Percentiles rank a stretch among this genome's conserved stretches.
Conservation (phyloP, 2,329 filamentous ascomycete species). For the Clarireedia homoeocarpa region DNA sequence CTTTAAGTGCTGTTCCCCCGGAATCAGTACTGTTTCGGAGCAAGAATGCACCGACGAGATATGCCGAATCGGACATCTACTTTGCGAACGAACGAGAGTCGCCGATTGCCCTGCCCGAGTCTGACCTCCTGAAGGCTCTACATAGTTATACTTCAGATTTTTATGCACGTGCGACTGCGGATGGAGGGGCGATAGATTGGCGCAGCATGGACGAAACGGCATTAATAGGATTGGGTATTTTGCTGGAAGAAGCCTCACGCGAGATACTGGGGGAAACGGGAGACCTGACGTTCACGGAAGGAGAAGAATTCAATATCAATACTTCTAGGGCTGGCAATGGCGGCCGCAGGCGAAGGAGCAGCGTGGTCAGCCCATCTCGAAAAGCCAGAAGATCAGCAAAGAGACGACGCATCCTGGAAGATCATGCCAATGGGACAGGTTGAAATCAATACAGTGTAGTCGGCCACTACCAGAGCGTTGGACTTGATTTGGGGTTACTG, state of each 20-base stretch:
- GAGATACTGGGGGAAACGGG: slow-evolving; percentile 56
- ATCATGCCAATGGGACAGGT: neutral
- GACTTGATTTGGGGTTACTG: slow-evolving; percentile 2
- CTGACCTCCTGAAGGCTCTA: slow-evolving; percentile 60
- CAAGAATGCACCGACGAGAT: slow-evolving; percentile 55
- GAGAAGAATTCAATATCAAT: slow-evolving; percentile 19
- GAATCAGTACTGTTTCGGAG: slow-evolving; percentile 66
- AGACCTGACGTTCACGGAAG: slow-evolving; percentile 65
- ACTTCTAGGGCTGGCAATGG: neutral
- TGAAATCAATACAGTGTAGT: neutral
- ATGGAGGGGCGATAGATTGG: slow-evolving; percentile 31
- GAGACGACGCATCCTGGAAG: slow-evolving; percentile 3
- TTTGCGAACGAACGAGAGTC: slow-evolving; percentile 53
- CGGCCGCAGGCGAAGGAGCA: neutral
- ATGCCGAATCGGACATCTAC: slow-evolving; percentile 65
- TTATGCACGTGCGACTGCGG: slow-evolving; percentile 39
- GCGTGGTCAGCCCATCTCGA: neutral
- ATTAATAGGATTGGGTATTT: slow-evolving; percentile 64
- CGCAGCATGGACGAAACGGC: slow-evolving; percentile 72
- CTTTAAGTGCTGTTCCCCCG: slow-evolving; percentile 43
- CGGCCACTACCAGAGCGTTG: slow-evolving; percentile 2
- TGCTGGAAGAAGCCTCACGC: slow-evolving; percentile 62
- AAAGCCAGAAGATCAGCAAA: slow-evolving; percentile 2
- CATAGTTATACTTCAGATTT: slow-evolving; percentile 62
- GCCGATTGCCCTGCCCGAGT: slow-evolving; percentile 51